Percentiles rank a stretch among this genome's conserved stretches.
Conservation (phyloP, 2,329 filamentous ascomycete genomes). For the Sodiomyces alkalinus region DNA sequence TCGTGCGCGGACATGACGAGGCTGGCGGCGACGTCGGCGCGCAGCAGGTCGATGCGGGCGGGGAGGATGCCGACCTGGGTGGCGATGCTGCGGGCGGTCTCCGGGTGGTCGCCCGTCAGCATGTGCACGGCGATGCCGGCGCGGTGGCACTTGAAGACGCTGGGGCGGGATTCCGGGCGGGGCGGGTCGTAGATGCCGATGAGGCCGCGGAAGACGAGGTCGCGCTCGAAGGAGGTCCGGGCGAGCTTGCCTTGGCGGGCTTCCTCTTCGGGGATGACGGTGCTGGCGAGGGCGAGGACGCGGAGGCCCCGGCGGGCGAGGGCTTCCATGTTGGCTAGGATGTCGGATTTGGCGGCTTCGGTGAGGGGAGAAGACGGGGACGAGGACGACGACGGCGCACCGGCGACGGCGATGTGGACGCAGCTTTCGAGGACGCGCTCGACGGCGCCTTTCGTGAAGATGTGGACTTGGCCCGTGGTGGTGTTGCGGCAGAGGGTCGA, state of each 20-base stretch:
- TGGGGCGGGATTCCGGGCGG: constrained; percentile 41
- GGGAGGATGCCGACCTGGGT: constrained; percentile 44
- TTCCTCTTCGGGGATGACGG: constrained; percentile 14
- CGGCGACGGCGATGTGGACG: constrained; percentile 28
- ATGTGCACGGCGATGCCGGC: constrained; percentile 49
- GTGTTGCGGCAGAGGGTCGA: constrained; percentile 32
- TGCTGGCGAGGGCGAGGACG: constrained; percentile 44
- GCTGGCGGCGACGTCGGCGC: constrained; percentile 33
- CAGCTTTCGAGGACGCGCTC: constrained; percentile 50
- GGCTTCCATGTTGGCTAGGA: constrained; percentile 50
- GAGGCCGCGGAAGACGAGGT: constrained; percentile 47
- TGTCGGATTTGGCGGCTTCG: constrained; percentile 26
- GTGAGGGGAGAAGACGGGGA: constrained; percentile 18
- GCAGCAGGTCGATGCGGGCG: constrained; percentile 26
- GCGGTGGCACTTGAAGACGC: constrained; percentile 37
- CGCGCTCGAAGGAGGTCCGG: constrained; percentile 37
- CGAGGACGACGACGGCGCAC: constrained; percentile 15
- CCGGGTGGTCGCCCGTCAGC: constrained; percentile 49
- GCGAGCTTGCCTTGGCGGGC: constrained; percentile 10
- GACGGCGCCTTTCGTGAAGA: constrained; percentile 49
- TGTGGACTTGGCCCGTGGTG: constrained; percentile 15
- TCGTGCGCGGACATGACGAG: constrained; percentile 49
- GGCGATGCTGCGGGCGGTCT: constrained; percentile 46
- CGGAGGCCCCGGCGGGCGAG: constrained; percentile 50
- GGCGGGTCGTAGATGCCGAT: constrained; percentile 55